Conservation (phyloP, 1,284 basidiomycete species). For the Meira nashicola region DNA sequence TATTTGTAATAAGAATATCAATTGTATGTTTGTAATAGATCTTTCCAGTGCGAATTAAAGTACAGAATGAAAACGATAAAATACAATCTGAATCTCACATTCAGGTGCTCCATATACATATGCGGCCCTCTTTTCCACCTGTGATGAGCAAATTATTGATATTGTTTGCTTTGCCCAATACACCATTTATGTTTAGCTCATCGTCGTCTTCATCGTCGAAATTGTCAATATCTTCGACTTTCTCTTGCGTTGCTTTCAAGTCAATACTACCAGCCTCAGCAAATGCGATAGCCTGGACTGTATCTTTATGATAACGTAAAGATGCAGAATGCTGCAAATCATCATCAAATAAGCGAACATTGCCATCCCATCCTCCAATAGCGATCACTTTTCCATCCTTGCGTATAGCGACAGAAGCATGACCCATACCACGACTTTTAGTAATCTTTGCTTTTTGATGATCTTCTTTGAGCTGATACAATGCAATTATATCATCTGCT, state of each 20-base stretch:
- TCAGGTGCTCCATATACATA: constrained; percentile 9
- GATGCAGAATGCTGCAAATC: neutral
- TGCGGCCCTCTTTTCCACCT: constrained; percentile 8
- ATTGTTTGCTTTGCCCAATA: neutral
- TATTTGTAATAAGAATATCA: too few relatives aligned
- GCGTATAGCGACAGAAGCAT: constrained; percentile 5
- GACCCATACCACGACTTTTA: neutral
- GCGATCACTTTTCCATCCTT: constrained; percentile 5
- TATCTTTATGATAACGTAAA: constrained; percentile 10
- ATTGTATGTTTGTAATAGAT: too few relatives aligned
- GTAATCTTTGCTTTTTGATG: neutral
- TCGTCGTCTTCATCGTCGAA: neutral
- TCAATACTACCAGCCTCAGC: neutral
- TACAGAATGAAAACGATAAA: too few relatives aligned
- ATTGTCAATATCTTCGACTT: neutral
- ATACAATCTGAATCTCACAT: neutral
- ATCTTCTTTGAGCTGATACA: neutral
- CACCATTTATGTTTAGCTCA: neutral
- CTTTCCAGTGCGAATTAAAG: too few relatives aligned
- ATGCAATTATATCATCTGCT: neutral
- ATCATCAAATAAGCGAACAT: constrained; percentile 1
- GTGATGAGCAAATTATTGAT: neutral
- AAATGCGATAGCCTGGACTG: constrained; percentile 5
- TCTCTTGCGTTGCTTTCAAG: neutral
- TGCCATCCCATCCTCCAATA: constrained; percentile 9